Conservation (phyloP, 352 stramenopile species). For the Blastocystis sp. region DNA sequence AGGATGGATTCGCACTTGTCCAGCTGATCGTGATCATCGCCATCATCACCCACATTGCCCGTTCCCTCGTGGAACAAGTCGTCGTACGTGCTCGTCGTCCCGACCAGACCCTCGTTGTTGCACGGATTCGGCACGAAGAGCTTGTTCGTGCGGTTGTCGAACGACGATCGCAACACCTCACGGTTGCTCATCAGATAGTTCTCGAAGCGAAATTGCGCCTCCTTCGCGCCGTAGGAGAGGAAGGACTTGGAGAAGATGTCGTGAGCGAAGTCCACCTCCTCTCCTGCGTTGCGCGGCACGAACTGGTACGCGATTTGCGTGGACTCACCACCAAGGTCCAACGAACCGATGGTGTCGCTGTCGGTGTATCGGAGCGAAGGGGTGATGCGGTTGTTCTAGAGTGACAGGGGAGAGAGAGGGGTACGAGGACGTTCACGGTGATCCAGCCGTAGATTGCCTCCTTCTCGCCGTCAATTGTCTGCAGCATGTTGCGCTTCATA, state of each 20-base stretch:
- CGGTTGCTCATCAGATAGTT: slow-evolving; percentile 55
- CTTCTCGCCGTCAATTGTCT: slow-evolving; percentile 69
- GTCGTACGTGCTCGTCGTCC: not conserved
- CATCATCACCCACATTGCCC: slow-evolving; percentile 15
- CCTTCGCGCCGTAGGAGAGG: slow-evolving; percentile 69
- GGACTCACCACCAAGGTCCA: slow-evolving; percentile 66
- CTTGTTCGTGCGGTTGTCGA: slow-evolving; percentile 9
- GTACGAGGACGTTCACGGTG: slow-evolving; percentile 70
- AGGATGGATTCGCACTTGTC: slow-evolving; percentile 59
- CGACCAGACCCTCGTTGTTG: not conserved
- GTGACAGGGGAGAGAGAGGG: not conserved
- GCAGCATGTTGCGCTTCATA: slow-evolving; percentile 56
- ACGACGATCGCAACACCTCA: slow-evolving; percentile 12
- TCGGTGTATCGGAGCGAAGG: slow-evolving; percentile 28
- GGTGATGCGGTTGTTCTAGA: slow-evolving; percentile 57
- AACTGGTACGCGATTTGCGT: slow-evolving; percentile 66
- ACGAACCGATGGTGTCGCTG: slow-evolving; percentile 9
- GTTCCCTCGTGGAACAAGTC: slow-evolving; percentile 55
- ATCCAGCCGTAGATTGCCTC: slow-evolving; percentile 72
- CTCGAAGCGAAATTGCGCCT: slow-evolving; percentile 63
- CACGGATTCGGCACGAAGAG: slow-evolving; percentile 59
- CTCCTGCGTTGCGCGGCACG: not conserved
- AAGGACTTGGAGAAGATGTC: slow-evolving; percentile 65
- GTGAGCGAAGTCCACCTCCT: slow-evolving; percentile 20
- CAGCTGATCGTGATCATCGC: slow-evolving; percentile 2